Evolutionary conservation across 768 basidiomycete species (phyloP), one percentile per base, ranked within the genome.

Genomic region (Lactarius tabidus): DNA sequence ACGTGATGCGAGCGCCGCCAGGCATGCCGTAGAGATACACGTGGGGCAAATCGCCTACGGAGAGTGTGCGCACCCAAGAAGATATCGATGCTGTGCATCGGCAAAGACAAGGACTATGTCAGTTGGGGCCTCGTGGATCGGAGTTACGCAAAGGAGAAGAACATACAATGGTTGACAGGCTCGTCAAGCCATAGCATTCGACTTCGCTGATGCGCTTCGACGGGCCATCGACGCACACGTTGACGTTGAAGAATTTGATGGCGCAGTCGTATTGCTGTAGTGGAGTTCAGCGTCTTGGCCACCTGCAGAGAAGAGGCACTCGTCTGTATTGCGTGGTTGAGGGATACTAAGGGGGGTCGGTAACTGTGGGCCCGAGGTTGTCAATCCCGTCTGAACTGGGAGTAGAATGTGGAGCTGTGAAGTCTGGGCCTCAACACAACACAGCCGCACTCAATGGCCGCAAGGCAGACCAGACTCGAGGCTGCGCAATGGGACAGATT

Each of bases 31-130:
- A 90, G 15, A 98, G 82, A 72, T 87, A 90, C 14, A 95, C 87
- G 63, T 92, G 88, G 52, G 87, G 85, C 12, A 93, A 94, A 73
- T 98, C 95, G 28, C 95, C 95, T 0, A 95, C 95, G 3, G 89
- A 93, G 1, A 97, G 84, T 0, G 89, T 93, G 53, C 85, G 84
- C 1, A 93, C 90, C 71, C 95, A 92, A 0, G 93, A 93, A 0
- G 93, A 94, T 70, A 98, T 84, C 10, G 94, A 94, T 5, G 91
- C 93, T 95, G 70, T 60, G 53, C 67, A 23, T 29, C 38, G 63
- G n/a, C n/a, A n/a, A n/a, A n/a, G n/a, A n/a, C n/a, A n/a, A n/a
- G n/a, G n/a, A 45, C 52, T 26, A 36, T 59, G 57, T 62, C 17
- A 48, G 18, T n/a, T n/a, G n/a, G n/a, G 31, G 59, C 18, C 5